A percentile compares a stretch with the other conserved stretches of the same genome.
phyloP scores from a whole-genome alignment of 331 rosid species.

The Pyracantha coccinea region DNA sequence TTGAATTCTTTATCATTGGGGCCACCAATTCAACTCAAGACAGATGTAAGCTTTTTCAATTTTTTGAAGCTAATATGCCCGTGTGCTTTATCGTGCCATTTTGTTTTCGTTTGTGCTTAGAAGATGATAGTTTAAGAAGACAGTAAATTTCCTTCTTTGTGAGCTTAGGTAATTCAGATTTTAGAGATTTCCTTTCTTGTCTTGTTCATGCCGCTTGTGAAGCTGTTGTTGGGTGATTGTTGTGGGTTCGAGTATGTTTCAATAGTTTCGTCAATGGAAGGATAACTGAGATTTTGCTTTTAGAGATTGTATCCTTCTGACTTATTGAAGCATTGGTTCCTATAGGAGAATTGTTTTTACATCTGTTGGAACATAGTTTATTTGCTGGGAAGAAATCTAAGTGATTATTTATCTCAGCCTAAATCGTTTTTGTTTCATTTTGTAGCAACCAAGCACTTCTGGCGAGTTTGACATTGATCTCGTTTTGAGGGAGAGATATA shows the following conservation, averaged over 20 bases:
- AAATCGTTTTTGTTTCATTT: constrained; percentile 1
- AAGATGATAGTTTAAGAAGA: not conserved
- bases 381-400: not conserved
- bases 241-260: not conserved
- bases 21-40: constrained; percentile 53
- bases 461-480: constrained; percentile 64
- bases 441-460: constrained; percentile 43
- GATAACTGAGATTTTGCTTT: not conserved
- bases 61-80: constrained; percentile 6
- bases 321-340: not conserved
- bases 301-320: not conserved
- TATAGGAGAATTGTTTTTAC: not conserved
- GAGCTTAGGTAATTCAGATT: not conserved
- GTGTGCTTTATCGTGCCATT: not conserved
- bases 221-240: not conserved
- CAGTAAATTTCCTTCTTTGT: not conserved
- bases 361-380: not conserved
- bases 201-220: not conserved
- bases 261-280: not conserved
- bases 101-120: not conserved
- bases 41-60: constrained; percentile 45
- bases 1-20: constrained; percentile 63
- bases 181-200: not conserved
- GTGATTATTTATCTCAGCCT: not conserved
- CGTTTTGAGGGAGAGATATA: constrained; percentile 51